phyloP scores from a whole-genome alignment of 192 early-diverging fungal genomes.

The Backusella luteola region DNA sequence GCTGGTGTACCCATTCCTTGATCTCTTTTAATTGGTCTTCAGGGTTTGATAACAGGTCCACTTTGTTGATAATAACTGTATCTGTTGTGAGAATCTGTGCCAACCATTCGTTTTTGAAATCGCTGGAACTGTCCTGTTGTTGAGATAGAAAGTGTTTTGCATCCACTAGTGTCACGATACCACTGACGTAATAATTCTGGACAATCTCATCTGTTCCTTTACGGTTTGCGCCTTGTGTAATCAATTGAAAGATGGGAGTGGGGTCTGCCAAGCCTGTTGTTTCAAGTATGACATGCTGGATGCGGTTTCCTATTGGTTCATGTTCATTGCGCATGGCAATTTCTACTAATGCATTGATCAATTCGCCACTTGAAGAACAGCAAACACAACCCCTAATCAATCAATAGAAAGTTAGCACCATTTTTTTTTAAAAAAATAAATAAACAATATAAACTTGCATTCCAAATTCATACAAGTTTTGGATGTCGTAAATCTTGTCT shows the following conservation, averaged over 20 bases:
- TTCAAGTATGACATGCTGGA: constrained; percentile 39
- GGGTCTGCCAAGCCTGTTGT: constrained; percentile 43
- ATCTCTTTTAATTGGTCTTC: background rate
- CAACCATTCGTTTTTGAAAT: background rate
- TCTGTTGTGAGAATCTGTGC: constrained; percentile 40
- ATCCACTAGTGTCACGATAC: constrained; percentile 36
- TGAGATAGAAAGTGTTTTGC: constrained; percentile 28
- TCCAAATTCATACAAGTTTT: constrained; percentile 50
- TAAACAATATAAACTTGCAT: background rate
- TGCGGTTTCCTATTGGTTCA: constrained; percentile 13
- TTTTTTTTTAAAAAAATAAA: background rate
- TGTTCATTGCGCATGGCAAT: constrained; percentile 24
- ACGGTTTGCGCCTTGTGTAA: constrained; percentile 23
- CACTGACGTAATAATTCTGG: constrained; percentile 23
- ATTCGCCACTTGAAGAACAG: constrained; percentile 30
- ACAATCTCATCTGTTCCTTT: constrained; percentile 16
- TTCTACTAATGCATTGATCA: constrained; percentile 24
- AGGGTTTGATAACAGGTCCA: constrained; percentile 24
- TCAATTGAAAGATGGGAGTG: constrained; percentile 34
- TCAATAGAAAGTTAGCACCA: background rate
- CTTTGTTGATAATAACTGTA: constrained; percentile 34
- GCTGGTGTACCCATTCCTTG: background rate
- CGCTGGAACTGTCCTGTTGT: background rate
- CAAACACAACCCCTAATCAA: constrained; percentile 23
- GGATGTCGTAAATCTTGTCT: constrained; percentile 55